Percentiles rank a stretch among this genome's conserved stretches.
Evolutionary conservation across 129 eudicot genomes (phyloP).

Genomic region (Pseudognaphalium luteoalbum): DNA sequence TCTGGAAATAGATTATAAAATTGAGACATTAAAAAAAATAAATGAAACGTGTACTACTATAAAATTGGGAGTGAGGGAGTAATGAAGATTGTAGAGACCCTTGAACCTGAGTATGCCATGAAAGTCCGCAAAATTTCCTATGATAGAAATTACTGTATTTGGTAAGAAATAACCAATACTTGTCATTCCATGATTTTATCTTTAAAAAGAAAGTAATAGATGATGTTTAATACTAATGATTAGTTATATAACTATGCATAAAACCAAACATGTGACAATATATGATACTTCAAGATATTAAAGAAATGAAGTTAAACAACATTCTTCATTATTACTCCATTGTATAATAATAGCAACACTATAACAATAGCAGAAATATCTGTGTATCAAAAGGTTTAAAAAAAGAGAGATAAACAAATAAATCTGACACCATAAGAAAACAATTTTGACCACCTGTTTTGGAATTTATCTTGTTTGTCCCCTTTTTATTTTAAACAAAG

Average conservation of each 20-base stretch:
- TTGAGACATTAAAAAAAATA: too few relatives aligned
- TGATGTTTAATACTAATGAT: too few relatives aligned
- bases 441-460: conserved; percentile 40
- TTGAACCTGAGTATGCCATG: background rate
- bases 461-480: conserved; percentile 26
- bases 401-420: conserved; percentile 17
- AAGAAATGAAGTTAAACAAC: conserved; percentile 22
- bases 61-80: too few relatives aligned
- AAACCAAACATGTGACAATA: background rate
- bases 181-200: background rate
- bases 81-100: too few relatives aligned
- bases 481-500: conserved; percentile 19
- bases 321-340: background rate
- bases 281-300: background rate
- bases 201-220: background rate
- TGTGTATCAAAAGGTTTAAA: conserved; percentile 2
- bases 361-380: background rate
- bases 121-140: background rate
- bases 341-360: too few relatives aligned
- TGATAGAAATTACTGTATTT: background rate
- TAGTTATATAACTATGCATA: background rate
- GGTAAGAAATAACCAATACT: background rate
- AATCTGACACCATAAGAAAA: conserved; percentile 35
- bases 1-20: too few relatives aligned
- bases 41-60: too few relatives aligned